A percentile compares a stretch with the other conserved stretches of the same genome.
phyloP scores from a whole-genome alignment of 2,329 filamentous ascomycete species.

The Ascochyta pisi region DNA sequence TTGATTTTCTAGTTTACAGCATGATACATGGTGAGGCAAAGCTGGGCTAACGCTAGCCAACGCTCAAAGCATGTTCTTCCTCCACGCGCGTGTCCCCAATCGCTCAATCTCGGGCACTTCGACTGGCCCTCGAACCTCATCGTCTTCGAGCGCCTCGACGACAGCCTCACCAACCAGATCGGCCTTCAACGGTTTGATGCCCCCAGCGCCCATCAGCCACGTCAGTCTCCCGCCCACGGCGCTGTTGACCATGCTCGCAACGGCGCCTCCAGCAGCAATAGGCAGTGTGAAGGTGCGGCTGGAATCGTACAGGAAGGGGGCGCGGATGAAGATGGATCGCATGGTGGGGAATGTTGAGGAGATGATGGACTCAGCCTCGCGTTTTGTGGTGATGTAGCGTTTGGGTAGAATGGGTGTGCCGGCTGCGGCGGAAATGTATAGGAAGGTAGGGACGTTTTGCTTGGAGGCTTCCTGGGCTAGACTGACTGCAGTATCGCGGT shows the following conservation, averaged over 20 bases:
- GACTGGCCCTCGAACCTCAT: conserved; percentile 74
- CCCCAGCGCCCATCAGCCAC: conserved; percentile 80
- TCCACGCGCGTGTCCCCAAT: conserved; percentile 82
- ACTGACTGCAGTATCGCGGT: conserved; percentile 84
- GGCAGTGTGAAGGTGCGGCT: conserved; percentile 83
- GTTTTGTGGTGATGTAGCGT: conserved; percentile 89
- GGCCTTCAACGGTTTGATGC: conserved; percentile 84
- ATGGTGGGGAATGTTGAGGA: conserved; percentile 74
- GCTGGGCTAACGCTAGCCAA: conserved; percentile 8
- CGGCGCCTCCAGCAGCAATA: conserved; percentile 77
- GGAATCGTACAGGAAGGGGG: conserved; percentile 88
- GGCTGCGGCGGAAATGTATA: conserved; percentile 86
- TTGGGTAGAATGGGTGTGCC: conserved; percentile 84
- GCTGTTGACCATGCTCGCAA: conserved; percentile 78
- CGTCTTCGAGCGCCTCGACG: conserved; percentile 83
- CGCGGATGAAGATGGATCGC: conserved; percentile 81
- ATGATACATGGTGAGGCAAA: too few relatives aligned
- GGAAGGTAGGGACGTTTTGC: conserved; percentile 72
- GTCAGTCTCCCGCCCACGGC: conserved; percentile 78
- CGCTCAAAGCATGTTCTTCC: conserved; percentile 80
- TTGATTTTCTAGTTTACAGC: too few relatives aligned
- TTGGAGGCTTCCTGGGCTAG: conserved; percentile 77
- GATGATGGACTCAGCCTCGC: conserved; percentile 84
- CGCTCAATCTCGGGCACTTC: conserved; percentile 82
- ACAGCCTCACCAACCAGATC: conserved; percentile 88